These are phyloP conservation scores for Emergomyces pasteurianus DNA, from an alignment of 2,329 filamentous ascomycete genomes.

Conservation along the genomic window DNA sequence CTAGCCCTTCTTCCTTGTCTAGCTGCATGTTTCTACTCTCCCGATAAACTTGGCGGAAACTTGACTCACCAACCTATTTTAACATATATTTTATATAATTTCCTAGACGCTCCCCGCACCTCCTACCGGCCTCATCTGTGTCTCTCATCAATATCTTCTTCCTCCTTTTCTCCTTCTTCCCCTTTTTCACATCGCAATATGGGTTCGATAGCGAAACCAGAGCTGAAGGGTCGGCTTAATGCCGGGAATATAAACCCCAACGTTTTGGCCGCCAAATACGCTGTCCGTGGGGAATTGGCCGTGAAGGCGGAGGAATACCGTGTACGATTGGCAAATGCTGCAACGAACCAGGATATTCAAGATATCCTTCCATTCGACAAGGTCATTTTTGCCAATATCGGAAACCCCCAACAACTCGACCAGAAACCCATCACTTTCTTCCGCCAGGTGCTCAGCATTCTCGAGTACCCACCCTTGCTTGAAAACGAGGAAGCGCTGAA, in stretches of 20 bases:
- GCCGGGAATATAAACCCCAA: slow-evolving; percentile 87
- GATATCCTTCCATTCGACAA: slow-evolving; percentile 63
- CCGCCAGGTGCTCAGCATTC: slow-evolving; percentile 82
- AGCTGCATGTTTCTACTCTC: not conserved
- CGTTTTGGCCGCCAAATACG: slow-evolving; percentile 81
- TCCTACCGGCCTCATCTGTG: not conserved
- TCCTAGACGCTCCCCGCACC: not conserved
- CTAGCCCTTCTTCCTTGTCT: not conserved
- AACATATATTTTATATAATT: not conserved
- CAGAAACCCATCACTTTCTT: slow-evolving; percentile 99
- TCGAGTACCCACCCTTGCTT: slow-evolving; percentile 80
- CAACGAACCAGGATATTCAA: slow-evolving; percentile 12
- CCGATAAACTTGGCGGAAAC: not conserved
- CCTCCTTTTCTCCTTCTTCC: not conserved
- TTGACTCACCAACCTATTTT: not conserved
- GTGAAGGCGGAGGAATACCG: slow-evolving; percentile 88
- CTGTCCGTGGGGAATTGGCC: slow-evolving; percentile 89
- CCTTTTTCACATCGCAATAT: slow-evolving; percentile 4
- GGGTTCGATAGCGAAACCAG: slow-evolving; percentile 7
- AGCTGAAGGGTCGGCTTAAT: slow-evolving; percentile 43
- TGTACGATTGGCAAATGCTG: slow-evolving; percentile 43
- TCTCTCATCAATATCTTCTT: not conserved
- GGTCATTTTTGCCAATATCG: slow-evolving; percentile 95
- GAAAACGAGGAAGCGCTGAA: slow-evolving; percentile 71
- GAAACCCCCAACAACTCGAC: slow-evolving; percentile 96